These are phyloP conservation scores for Aspergillus pseudotamarii DNA, from an alignment of 2,329 filamentous ascomycete species.

Conservation along the genomic window DNA sequence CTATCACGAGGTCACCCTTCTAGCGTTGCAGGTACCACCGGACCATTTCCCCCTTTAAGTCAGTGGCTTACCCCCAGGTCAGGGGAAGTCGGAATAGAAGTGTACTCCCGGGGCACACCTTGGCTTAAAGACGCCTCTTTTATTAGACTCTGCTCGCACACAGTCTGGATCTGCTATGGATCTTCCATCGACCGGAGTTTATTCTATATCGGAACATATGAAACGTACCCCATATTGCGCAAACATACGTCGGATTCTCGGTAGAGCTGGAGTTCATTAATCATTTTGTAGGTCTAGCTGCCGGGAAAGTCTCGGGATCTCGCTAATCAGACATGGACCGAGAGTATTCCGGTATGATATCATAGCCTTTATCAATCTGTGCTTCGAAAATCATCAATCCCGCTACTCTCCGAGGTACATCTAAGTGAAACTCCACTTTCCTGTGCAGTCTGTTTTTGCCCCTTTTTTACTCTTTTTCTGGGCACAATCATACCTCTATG, in stretches of 20 bases:
- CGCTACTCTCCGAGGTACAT: too few species aligned
- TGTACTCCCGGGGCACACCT: too few species aligned
- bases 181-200: neutral
- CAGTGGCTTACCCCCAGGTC: neutral
- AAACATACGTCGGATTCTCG: neutral
- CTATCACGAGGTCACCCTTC: neutral
- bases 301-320: neutral
- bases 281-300: neutral
- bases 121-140: neutral
- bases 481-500: too few species aligned
- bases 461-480: too few species aligned
- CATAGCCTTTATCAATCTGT: too few species aligned
- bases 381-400: too few species aligned
- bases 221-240: neutral
- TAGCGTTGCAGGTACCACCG: too few species aligned
- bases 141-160: neutral
- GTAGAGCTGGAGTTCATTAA: neutral
- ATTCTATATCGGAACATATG: neutral
- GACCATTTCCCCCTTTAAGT: neutral
- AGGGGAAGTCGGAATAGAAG: too few species aligned
- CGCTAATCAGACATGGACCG: too few species aligned
- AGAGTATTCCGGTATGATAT: too few species aligned
- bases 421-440: too few species aligned
- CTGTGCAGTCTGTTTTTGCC: too few species aligned
- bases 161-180: neutral